Conservation (phyloP, 2,329 filamentous ascomycete species). For the Botrytis medusae region DNA sequence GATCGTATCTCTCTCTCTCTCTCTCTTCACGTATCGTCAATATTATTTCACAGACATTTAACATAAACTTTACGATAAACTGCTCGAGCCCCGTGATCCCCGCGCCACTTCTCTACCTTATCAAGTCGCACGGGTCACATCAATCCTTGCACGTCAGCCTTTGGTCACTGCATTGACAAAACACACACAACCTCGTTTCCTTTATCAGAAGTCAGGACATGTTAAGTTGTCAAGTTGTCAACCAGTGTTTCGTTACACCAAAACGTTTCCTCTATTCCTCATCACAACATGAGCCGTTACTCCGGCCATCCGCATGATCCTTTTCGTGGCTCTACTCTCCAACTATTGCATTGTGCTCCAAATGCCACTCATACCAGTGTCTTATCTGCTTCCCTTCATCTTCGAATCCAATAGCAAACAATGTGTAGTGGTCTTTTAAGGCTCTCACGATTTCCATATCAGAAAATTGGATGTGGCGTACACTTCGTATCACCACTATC, state of each 20-base stretch:
- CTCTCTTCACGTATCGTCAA: not conserved
- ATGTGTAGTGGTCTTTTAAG: not conserved
- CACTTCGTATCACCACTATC: slow-evolving; percentile 8
- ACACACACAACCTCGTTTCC: not conserved
- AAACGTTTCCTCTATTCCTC: not conserved
- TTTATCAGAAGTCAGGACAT: not conserved
- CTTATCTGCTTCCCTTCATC: not conserved
- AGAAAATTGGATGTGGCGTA: slow-evolving; percentile 7
- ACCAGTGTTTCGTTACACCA: slow-evolving; percentile 5
- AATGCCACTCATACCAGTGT: not conserved
- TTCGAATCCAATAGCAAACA: not conserved
- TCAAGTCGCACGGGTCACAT: not conserved
- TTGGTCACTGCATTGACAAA: slow-evolving; percentile 16
- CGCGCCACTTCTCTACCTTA: slow-evolving; percentile 3
- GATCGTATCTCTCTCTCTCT: not conserved
- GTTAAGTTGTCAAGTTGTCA: not conserved
- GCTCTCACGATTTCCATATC: slow-evolving; percentile 9
- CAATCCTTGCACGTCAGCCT: slow-evolving; percentile 2
- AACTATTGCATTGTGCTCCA: not conserved
- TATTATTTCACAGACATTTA: not conserved
- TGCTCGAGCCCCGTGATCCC: not conserved
- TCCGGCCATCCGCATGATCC: slow-evolving; percentile 18
- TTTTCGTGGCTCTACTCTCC: slow-evolving; percentile 15
- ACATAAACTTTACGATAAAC: not conserved
- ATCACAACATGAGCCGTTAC: slow-evolving; percentile 19